Evolutionary conservation across 2,329 filamentous ascomycete genomes (phyloP).

Genomic region (Waltergamsia citrina): DNA sequence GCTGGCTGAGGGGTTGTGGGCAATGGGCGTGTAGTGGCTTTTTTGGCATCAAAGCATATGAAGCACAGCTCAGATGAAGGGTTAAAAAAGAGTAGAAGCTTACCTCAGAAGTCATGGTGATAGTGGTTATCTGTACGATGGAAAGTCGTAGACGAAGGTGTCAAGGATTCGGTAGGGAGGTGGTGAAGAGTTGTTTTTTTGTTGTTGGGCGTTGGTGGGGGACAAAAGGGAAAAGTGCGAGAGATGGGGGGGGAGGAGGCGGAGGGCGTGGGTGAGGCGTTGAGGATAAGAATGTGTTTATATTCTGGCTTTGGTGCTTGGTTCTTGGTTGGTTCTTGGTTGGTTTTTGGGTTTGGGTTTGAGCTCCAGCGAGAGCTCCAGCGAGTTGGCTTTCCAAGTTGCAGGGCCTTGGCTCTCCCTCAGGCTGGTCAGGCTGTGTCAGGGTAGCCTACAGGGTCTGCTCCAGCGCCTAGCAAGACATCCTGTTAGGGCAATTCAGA

Average conservation of each 20-base stretch:
- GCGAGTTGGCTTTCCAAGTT: too few relatives aligned
- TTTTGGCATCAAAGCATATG: conserved; percentile 3
- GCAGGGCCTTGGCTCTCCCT: too few relatives aligned
- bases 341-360: conserved; percentile 2
- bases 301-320: conserved; percentile 5
- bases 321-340: conserved; percentile 1
- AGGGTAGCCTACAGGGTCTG: too few relatives aligned
- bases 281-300: conserved; percentile 6
- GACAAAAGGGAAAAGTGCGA: conserved; percentile 3
- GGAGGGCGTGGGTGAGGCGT: conserved; percentile 7
- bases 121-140: conserved; percentile 1
- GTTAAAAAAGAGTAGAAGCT: too few relatives aligned
- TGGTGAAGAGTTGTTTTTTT: conserved; percentile 1
- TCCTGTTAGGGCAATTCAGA: too few relatives aligned
- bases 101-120: conserved; percentile 50
- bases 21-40: conserved; percentile 3
- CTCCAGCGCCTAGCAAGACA: too few relatives aligned
- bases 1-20: conserved; percentile 6
- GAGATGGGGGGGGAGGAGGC: conserved; percentile 3
- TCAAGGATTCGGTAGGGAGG: neutral
- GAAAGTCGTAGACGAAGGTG: neutral
- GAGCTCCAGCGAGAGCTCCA: too few relatives aligned
- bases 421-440: too few relatives aligned
- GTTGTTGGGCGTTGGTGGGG: conserved; percentile 3
- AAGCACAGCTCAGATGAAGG: conserved; percentile 6